A percentile compares a stretch with the other conserved stretches of the same genome.
Conservation (phyloP, 2,329 filamentous ascomycete genomes). For the Zymoseptoria passerinii region DNA sequence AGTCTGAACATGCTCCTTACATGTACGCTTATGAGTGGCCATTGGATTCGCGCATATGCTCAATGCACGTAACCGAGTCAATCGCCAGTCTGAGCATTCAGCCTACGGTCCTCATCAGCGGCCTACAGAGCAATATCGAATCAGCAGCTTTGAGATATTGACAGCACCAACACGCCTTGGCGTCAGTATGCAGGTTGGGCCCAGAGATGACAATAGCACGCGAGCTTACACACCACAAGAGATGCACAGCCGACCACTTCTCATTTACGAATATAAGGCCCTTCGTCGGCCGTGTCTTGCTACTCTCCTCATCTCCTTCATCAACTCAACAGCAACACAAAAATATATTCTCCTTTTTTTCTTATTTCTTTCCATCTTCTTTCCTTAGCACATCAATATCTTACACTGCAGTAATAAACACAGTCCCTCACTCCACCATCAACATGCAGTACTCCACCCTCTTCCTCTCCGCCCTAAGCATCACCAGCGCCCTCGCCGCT, state of each 20-base stretch:
- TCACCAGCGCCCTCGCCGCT: constrained; percentile 7
- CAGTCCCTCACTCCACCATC: constrained; percentile 1
- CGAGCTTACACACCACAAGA: not conserved
- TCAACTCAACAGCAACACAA: constrained; percentile 1
- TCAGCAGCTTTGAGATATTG: not conserved
- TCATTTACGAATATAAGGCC: not conserved
- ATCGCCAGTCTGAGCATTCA: not conserved
- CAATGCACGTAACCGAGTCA: not conserved
- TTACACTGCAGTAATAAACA: not conserved
- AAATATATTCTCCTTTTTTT: constrained; percentile 1
- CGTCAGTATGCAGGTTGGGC: not conserved
- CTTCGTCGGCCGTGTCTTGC: not conserved
- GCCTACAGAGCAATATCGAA: not conserved
- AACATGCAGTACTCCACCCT: constrained; percentile 16
- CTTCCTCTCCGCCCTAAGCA: constrained; percentile 7
- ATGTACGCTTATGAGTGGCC: not conserved
- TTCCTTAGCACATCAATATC: not conserved
- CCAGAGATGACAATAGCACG: not conserved
- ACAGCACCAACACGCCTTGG: not conserved
- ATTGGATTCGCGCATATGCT: not conserved
- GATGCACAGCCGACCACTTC: not conserved
- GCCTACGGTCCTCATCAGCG: not conserved
- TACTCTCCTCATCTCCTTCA: not conserved
- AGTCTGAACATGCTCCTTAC: not conserved
- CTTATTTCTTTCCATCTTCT: constrained; percentile 3